A percentile compares a stretch with the other conserved stretches of the same genome.
Conservation (phyloP, 306 rosid genomes). For the Vigna reflexopilosa region DNA sequence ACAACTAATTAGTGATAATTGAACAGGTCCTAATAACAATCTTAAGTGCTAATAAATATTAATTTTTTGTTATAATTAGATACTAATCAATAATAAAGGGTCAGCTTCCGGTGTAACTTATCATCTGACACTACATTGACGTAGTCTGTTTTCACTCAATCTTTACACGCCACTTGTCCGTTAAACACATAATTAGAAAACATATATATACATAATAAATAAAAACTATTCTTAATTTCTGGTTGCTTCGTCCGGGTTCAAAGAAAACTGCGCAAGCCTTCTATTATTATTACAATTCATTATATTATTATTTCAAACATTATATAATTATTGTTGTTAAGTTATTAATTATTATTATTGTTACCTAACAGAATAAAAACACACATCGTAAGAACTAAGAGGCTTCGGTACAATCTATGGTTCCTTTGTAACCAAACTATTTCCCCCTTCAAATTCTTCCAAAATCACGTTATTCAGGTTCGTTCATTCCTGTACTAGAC, state of each 20-base stretch:
- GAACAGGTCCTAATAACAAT: background rate
- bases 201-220: background rate
- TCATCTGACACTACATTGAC: background rate
- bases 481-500: constrained; percentile 16
- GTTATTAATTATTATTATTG: background rate
- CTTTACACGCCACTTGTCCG: constrained; percentile 33
- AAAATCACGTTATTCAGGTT: constrained; percentile 53
- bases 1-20: background rate
- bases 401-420: constrained; percentile 34
- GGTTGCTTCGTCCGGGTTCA: constrained; percentile 43
- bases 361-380: constrained; percentile 25
- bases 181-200: background rate
- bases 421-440: constrained; percentile 37
- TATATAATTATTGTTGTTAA: background rate
- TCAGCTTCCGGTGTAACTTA: background rate
- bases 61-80: background rate
- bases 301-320: background rate
- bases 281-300: no score
- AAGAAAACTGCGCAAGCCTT: constrained; percentile 38
- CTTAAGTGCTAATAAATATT: background rate
- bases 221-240: constrained; percentile 13
- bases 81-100: background rate
- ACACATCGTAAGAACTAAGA: background rate
- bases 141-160: background rate
- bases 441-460: constrained; percentile 21